Percentiles rank a stretch among this genome's conserved stretches.
Conservation (phyloP, 1,284 basidiomycete species). For the Lignosus rhinocerotis region DNA sequence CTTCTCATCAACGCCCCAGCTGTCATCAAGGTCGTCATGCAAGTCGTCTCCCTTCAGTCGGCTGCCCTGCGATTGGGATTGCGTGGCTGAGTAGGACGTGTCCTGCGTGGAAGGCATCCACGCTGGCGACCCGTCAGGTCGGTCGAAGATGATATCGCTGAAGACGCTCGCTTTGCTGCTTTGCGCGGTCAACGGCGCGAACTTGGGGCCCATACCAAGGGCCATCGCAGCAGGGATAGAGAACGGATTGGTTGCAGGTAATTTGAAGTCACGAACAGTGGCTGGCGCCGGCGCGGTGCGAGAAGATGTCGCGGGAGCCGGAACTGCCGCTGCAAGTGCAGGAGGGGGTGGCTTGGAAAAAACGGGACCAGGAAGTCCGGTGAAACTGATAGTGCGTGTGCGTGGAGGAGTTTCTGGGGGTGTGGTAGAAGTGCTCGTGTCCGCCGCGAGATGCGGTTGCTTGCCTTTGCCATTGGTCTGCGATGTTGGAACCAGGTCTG, state of each 20-base stretch:
- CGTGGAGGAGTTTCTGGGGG: constrained; percentile 53
- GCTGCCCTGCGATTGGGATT: constrained; percentile 32
- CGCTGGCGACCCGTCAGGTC: constrained; percentile 40
- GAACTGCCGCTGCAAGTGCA: background rate
- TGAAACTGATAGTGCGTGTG: constrained; percentile 33
- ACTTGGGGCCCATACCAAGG: constrained; percentile 41
- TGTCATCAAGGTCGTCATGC: constrained; percentile 50
- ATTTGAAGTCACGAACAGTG: constrained; percentile 30
- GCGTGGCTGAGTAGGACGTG: constrained; percentile 48
- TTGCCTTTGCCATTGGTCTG: constrained; percentile 9
- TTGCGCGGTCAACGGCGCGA: constrained; percentile 46
- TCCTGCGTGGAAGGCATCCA: constrained; percentile 66
- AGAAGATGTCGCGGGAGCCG: constrained; percentile 12
- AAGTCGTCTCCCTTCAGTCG: constrained; percentile 24
- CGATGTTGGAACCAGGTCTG: constrained; percentile 44
- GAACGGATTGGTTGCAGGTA: constrained; percentile 38
- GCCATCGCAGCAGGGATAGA: constrained; percentile 45
- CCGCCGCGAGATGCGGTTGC: constrained; percentile 15
- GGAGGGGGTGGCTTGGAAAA: constrained; percentile 55
- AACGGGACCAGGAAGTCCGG: constrained; percentile 44
- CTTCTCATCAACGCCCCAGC: constrained; percentile 71
- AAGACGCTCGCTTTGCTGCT: constrained; percentile 52
- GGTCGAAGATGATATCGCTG: constrained; percentile 53
- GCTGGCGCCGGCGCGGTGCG: constrained; percentile 2
- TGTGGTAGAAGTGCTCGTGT: constrained; percentile 51